These are phyloP conservation scores for Colletotrichum truncatum DNA, from an alignment of 2,329 filamentous ascomycete species.

Conservation along the genomic window DNA sequence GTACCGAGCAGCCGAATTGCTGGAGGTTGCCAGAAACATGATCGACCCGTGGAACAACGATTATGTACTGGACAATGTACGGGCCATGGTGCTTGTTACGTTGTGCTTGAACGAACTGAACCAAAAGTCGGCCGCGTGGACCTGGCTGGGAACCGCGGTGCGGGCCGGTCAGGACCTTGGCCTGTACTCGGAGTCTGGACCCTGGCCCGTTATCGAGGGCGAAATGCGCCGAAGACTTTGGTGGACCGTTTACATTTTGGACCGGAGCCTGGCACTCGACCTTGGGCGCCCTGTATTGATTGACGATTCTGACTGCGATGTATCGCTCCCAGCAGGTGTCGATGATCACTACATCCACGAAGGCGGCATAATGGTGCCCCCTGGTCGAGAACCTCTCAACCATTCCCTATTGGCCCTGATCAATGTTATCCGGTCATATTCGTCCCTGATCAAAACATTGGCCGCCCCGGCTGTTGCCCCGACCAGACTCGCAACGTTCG, in stretches of 20 bases:
- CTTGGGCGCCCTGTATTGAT: slow-evolving; percentile 84
- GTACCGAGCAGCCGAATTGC: slow-evolving; percentile 66
- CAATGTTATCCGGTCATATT: slow-evolving; percentile 81
- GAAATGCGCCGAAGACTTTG: slow-evolving; percentile 90
- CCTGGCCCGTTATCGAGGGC: slow-evolving; percentile 78
- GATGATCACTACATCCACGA: slow-evolving; percentile 82
- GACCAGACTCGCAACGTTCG: slow-evolving; percentile 78
- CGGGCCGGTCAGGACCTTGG: slow-evolving; percentile 85
- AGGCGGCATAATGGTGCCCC: slow-evolving; percentile 62
- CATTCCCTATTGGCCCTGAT: slow-evolving; percentile 82
- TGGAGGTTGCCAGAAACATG: slow-evolving; percentile 75
- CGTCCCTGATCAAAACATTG: slow-evolving; percentile 76
- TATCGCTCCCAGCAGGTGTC: slow-evolving; percentile 78
- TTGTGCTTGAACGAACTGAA: slow-evolving; percentile 89
- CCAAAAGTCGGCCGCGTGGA: slow-evolving; percentile 84
- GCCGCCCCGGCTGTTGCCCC: slow-evolving; percentile 72
- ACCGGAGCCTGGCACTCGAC: slow-evolving; percentile 83
- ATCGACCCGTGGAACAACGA: slow-evolving; percentile 87
- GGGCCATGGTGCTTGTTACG: slow-evolving; percentile 76
- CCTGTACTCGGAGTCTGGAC: slow-evolving; percentile 78
- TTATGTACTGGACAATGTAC: slow-evolving; percentile 78
- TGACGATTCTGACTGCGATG: slow-evolving; percentile 88
- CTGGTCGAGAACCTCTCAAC: slow-evolving; percentile 64
- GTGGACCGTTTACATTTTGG: slow-evolving; percentile 94
- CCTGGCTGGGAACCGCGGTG: slow-evolving; percentile 84